Conservation (phyloP, 176 grass and related monocot species). For the Puccinellia tenuiflora region DNA sequence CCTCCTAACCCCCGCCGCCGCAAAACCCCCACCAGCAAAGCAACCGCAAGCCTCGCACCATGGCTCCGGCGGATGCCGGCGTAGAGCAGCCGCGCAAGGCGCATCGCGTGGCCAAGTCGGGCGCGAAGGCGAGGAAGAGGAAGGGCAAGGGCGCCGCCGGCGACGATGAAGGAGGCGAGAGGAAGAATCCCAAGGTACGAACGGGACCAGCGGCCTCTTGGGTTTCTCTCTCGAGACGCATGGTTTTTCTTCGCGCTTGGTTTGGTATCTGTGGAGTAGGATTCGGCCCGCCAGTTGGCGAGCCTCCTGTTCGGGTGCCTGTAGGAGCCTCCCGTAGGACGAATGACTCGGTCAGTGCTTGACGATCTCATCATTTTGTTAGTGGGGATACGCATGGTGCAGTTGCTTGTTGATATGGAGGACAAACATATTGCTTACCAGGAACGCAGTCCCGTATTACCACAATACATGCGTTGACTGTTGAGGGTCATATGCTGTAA, state of each 20-base stretch:
- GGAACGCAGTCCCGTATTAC: neutral
- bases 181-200: constrained; percentile 82
- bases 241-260: neutral
- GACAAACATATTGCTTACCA: neutral
- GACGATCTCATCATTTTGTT: neutral
- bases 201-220: neutral
- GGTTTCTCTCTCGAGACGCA: neutral
- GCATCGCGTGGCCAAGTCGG: constrained; percentile 69
- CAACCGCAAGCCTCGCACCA: neutral
- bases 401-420: too few species aligned
- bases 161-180: constrained; percentile 39
- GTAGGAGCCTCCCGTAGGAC: neutral
- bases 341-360: neutral
- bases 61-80: constrained; percentile 41
- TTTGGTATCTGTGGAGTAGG: neutral
- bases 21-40: neutral
- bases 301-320: neutral
- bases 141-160: constrained; percentile 43
- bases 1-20: neutral
- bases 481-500: neutral
- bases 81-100: constrained; percentile 69
- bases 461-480: neutral
- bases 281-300: neutral
- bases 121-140: constrained; percentile 65
- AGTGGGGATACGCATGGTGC: neutral